These are phyloP conservation scores for Mycosphaerella sp. DNA, from an alignment of 2,329 filamentous ascomycete genomes.

Conservation along the genomic window DNA sequence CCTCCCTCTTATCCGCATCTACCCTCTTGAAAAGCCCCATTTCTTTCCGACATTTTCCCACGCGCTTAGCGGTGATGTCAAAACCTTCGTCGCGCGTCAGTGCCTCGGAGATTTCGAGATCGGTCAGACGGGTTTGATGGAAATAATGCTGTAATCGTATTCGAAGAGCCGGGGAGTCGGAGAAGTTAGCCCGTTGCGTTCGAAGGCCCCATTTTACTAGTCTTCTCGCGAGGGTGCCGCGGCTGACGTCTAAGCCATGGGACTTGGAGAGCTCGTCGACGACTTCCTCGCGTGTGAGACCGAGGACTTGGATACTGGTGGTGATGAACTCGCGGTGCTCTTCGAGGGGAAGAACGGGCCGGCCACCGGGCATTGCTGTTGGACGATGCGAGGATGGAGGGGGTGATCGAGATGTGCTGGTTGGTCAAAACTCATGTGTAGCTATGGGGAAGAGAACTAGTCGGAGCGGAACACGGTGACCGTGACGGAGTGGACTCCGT, in stretches of 20 bases:
- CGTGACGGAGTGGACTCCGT: neutral
- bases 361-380: slow-evolving; percentile 5
- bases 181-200: slow-evolving; percentile 7
- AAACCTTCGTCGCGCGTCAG: slow-evolving; percentile 5
- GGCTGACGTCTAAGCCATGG: slow-evolving; percentile 9
- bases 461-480: neutral
- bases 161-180: slow-evolving; percentile 9
- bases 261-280: slow-evolving; percentile 3
- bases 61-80: slow-evolving; percentile 1
- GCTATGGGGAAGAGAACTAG: neutral
- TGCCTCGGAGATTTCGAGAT: slow-evolving; percentile 2
- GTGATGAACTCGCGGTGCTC: slow-evolving; percentile 9
- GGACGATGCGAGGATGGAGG: neutral
- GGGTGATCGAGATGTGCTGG: neutral
- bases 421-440: neutral
- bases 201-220: slow-evolving; percentile 6
- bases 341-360: slow-evolving; percentile 4
- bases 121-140: slow-evolving; percentile 6
- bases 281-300: slow-evolving; percentile 5
- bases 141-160: slow-evolving; percentile 10
- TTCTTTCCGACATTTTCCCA: slow-evolving; percentile 11
- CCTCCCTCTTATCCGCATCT: slow-evolving; percentile 1
- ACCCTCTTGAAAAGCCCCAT: slow-evolving; percentile 14
- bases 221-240: slow-evolving; percentile 7
- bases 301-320: slow-evolving; percentile 3